Evolutionary conservation across 345 rosid genomes (phyloP).

Genomic region (Lumnitzera racemosa): DNA sequence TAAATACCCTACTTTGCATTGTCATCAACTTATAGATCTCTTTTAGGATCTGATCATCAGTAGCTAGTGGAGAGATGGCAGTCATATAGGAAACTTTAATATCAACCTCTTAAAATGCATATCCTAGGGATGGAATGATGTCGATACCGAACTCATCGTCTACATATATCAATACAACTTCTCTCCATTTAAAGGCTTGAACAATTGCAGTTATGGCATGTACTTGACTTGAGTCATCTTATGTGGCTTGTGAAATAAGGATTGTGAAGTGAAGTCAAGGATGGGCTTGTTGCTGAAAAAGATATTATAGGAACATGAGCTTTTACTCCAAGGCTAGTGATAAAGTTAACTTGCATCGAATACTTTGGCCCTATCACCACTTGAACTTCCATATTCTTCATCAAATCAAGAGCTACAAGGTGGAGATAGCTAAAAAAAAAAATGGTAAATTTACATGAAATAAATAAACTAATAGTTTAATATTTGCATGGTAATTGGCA

Average conservation of each 20-base stretch:
- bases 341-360: neutral
- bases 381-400: neutral
- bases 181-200: neutral
- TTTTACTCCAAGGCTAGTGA: neutral
- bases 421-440: neutral
- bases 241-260: neutral
- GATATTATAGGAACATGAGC: conserved; percentile 3
- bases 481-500: no score
- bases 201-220: neutral
- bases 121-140: neutral
- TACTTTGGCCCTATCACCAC: neutral
- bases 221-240: neutral
- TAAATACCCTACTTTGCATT: neutral
- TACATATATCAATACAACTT: neutral
- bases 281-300: neutral
- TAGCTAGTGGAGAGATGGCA: neutral
- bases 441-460: no score
- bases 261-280: neutral
- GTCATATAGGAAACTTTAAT: neutral
- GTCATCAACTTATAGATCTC: neutral
- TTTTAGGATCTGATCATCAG: neutral
- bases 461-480: no score
- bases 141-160: neutral
- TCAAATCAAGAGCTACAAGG: conserved; percentile 1
- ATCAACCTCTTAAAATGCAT: neutral